Evolutionary conservation across 2,329 filamentous ascomycete genomes (phyloP), one percentile per base, ranked within the genome.

Genomic region (Monilinia vaccinii-corymbosi): DNA sequence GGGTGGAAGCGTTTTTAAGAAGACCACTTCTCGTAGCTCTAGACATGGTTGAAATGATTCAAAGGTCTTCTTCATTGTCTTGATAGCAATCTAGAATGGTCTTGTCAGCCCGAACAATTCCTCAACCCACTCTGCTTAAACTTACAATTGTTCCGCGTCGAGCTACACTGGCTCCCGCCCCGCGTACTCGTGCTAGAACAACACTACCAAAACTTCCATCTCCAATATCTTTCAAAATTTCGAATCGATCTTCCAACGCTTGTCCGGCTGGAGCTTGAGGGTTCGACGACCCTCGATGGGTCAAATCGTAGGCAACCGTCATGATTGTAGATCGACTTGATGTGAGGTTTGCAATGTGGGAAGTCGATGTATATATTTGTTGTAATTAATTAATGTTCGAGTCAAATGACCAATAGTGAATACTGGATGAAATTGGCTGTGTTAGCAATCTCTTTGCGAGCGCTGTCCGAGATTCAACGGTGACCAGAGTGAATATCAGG

Each of bases 21-120:
- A 99, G 72, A 99, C 94, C 66, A 99, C 94, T 75, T 99, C 94
- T 63, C 94, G 87, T 58, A 99, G 83, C 75, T 99, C 94, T 65
- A 97, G 77, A 73, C 94, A 99, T 56, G 91, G 88, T 18, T 83
- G 78, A 71, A 97, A 91, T 1, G 90, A 96, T 69, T 97, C 92
- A 70, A 97, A 99, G 0, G 88, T 92, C 83, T 99, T 99, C 81
- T 99, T 99, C 94, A 99, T 99, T 7, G 94, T 97, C 77, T 99
- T 99, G 77, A 99, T 97, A 47, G 94, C 94, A 70, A 99, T 89
- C 94, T 97, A 67, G 59, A 46, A 60, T 44, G 4, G 2, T 40
- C 32, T 44, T 25, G 58, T 70, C 42, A 69, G 65, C 52, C 45
- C 36, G 16, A 14, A 56, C 55, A 51, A 55, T 61, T 61, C 25